Percentiles rank a stretch among this genome's conserved stretches.
Evolutionary conservation across 1,284 basidiomycete genomes (phyloP).

Genomic region (Butyriboletus appendiculatus): DNA sequence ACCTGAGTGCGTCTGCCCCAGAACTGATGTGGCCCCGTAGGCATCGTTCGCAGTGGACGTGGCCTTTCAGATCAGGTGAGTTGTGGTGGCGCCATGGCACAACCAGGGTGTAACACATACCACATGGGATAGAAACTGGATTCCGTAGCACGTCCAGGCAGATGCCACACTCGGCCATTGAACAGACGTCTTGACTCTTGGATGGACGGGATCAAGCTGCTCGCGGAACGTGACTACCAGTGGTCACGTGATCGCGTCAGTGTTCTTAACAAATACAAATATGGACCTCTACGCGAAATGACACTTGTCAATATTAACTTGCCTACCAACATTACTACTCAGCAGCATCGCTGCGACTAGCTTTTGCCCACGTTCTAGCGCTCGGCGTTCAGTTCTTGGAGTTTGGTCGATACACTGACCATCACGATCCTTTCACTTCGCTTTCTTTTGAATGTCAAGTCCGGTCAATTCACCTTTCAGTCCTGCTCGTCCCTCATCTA

Average conservation of each 20-base stretch:
- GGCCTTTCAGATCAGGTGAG: slow-evolving; percentile 42
- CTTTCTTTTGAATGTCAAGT: slow-evolving; percentile 36
- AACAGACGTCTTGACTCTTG: background rate
- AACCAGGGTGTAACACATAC: slow-evolving; percentile 33
- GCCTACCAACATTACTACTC: slow-evolving; percentile 11
- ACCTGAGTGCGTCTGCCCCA: slow-evolving; percentile 40
- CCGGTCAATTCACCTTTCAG: slow-evolving; percentile 32
- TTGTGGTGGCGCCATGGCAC: background rate
- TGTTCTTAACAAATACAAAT: slow-evolving; percentile 26
- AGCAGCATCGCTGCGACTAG: slow-evolving; percentile 4
- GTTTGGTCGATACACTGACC: slow-evolving; percentile 21
- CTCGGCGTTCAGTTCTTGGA: slow-evolving; percentile 6
- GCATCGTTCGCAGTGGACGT: slow-evolving; percentile 62
- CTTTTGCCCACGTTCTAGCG: slow-evolving; percentile 7
- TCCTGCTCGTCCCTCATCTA: slow-evolving; percentile 43
- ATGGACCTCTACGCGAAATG: slow-evolving; percentile 8
- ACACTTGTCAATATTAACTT: slow-evolving; percentile 3
- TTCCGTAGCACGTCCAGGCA: slow-evolving; percentile 53
- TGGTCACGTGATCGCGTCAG: slow-evolving; percentile 33
- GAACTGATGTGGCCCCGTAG: slow-evolving; percentile 48
- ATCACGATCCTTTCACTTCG: slow-evolving; percentile 29
- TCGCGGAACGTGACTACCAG: background rate
- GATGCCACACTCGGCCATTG: slow-evolving; percentile 57
- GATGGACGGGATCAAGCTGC: background rate
- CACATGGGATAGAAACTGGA: slow-evolving; percentile 64